Conservation (phyloP, 805 yeast genomes). For the Myxozyma geophila region DNA sequence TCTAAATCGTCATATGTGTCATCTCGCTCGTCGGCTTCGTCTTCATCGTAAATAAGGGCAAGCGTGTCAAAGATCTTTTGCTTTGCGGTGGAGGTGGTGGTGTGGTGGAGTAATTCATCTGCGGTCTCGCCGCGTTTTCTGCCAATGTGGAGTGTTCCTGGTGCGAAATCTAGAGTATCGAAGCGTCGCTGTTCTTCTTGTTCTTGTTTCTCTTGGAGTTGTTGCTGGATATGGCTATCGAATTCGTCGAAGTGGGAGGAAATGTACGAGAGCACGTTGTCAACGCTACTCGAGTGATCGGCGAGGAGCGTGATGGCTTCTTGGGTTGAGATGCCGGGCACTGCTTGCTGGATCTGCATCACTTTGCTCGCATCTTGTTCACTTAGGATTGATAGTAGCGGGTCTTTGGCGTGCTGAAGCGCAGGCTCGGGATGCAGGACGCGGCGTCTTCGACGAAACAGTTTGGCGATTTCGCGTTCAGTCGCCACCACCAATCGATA, state of each 20-base stretch:
- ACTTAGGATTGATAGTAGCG: not conserved
- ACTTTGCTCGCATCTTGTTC: slow-evolving; percentile 18
- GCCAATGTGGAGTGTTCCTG: slow-evolving; percentile 29
- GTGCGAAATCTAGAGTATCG: slow-evolving; percentile 29
- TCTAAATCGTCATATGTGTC: slow-evolving; percentile 46
- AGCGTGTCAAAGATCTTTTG: slow-evolving; percentile 31
- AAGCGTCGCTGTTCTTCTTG: slow-evolving; percentile 16
- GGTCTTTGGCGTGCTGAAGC: too few relatives aligned
- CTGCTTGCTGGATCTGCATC: slow-evolving; percentile 15
- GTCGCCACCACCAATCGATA: slow-evolving; percentile 3
- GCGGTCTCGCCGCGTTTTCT: slow-evolving; percentile 16
- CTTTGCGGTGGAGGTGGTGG: slow-evolving; percentile 18
- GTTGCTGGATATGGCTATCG: not conserved
- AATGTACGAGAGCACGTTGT: slow-evolving; percentile 21
- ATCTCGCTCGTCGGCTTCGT: slow-evolving; percentile 37
- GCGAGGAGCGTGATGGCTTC: slow-evolving; percentile 8
- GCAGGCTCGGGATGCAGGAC: not conserved
- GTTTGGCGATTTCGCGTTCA: not conserved
- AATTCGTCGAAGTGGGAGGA: not conserved
- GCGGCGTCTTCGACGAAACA: slow-evolving; percentile 5
- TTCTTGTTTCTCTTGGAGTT: not conserved
- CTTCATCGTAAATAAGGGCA: slow-evolving; percentile 35
- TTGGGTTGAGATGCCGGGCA: slow-evolving; percentile 19
- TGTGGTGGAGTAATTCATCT: slow-evolving; percentile 20
- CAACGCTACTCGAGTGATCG: slow-evolving; percentile 2